Percentiles rank a stretch among this genome's conserved stretches.
phyloP scores from a whole-genome alignment of 164 flowering plant genomes.

The Akebia trifoliata region DNA sequence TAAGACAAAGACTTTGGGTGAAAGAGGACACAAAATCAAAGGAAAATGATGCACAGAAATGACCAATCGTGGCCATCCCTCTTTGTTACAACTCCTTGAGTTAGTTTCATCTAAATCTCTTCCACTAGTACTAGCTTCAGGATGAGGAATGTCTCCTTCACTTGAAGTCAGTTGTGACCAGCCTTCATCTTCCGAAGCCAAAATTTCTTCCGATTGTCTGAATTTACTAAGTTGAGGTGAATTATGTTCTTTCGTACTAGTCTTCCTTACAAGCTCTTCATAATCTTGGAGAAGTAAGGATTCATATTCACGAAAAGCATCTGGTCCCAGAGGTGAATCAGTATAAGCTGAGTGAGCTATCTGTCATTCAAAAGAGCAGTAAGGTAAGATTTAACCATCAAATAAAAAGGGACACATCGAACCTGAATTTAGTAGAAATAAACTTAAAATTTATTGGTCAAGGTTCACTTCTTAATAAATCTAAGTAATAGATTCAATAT shows the following conservation, averaged over 20 bases:
- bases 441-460: background rate
- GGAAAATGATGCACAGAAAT: slow-evolving; percentile 89
- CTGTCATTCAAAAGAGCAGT: slow-evolving; percentile 30
- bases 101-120: slow-evolving; percentile 25
- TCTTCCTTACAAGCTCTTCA: slow-evolving; percentile 67
- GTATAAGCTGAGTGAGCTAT: slow-evolving; percentile 78
- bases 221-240: slow-evolving; percentile 8
- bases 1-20: slow-evolving; percentile 79
- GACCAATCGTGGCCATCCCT: slow-evolving; percentile 37
- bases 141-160: slow-evolving; percentile 34
- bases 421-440: background rate
- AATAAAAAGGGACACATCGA: background rate
- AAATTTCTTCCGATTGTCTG: slow-evolving; percentile 16
- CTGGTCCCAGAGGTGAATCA: slow-evolving; percentile 96
- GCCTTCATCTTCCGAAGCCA: slow-evolving; percentile 50
- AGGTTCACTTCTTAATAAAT: too few species aligned
- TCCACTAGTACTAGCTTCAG: slow-evolving; percentile 28
- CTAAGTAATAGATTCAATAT: background rate
- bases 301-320: slow-evolving; percentile 91
- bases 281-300: slow-evolving; percentile 87
- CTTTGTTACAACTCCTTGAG: slow-evolving; percentile 18
- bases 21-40: slow-evolving; percentile 76
- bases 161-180: slow-evolving; percentile 42
- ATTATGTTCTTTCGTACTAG: slow-evolving; percentile 20
- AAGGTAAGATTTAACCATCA: slow-evolving; percentile 5